A percentile compares a stretch with the other conserved stretches of the same genome.
Evolutionary conservation across 306 rosid genomes (phyloP).

Genomic region (Psophocarpus tetragonolobus): DNA sequence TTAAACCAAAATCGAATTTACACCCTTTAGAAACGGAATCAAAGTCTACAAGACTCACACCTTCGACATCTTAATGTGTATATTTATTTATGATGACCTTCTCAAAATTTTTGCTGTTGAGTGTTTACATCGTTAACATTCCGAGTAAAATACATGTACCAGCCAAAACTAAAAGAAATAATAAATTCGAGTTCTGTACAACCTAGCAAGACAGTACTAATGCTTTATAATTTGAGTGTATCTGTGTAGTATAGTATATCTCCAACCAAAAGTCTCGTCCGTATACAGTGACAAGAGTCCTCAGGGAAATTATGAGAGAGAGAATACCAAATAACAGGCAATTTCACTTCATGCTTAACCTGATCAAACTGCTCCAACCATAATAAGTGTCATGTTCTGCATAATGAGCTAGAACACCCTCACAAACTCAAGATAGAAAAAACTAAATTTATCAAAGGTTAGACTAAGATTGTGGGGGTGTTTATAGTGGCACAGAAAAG

Average conservation of each 20-base stretch:
- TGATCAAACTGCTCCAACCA: slow-evolving; percentile 12
- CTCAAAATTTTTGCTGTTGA: slow-evolving; percentile 5
- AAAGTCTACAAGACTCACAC: not conserved
- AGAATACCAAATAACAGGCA: slow-evolving; percentile 33
- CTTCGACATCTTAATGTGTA: not conserved
- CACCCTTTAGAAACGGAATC: not conserved
- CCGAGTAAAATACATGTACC: slow-evolving; percentile 24
- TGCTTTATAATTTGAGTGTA: slow-evolving; percentile 6
- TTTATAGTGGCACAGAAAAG: slow-evolving; percentile 29
- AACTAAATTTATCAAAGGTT: slow-evolving; percentile 14
- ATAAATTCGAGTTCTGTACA: slow-evolving; percentile 40
- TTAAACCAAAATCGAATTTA: not conserved
- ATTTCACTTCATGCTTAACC: slow-evolving; percentile 19
- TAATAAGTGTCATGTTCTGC: slow-evolving; percentile 21
- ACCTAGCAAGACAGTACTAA: slow-evolving; percentile 27
- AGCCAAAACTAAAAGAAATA: slow-evolving; percentile 15
- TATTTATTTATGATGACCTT: not conserved
- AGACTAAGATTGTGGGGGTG: slow-evolving; percentile 20
- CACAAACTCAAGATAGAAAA: slow-evolving; percentile 34
- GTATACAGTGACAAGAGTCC: slow-evolving; percentile 9
- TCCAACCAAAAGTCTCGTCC: slow-evolving; percentile 28
- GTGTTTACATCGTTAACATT: slow-evolving; percentile 31
- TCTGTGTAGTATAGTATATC: not conserved
- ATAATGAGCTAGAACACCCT: slow-evolving; percentile 32
- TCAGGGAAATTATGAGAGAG: slow-evolving; percentile 10